A percentile compares a stretch with the other conserved stretches of the same genome.
Evolutionary conservation across 78 protist genomes (phyloP).

Genomic region (Kipferlia bialata): DNA sequence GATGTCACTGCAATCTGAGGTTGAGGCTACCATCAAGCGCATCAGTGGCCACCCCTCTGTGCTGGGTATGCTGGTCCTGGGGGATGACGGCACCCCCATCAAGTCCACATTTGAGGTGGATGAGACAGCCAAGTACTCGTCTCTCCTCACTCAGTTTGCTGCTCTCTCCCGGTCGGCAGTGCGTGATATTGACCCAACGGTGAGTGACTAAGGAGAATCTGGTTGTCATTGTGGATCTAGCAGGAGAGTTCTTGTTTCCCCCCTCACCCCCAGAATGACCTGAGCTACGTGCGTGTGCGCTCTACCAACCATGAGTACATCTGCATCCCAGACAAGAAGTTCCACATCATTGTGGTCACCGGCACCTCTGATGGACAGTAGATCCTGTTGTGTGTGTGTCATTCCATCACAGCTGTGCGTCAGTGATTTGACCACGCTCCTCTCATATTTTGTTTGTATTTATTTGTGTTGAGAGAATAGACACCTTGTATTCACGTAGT

Average conservation of each 20-base stretch:
- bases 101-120: not conserved
- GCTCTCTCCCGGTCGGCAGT: not conserved
- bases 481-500: too few relatives aligned
- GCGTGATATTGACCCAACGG: not conserved
- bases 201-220: too few relatives aligned
- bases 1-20: too few relatives aligned
- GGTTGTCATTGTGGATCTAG: too few relatives aligned
- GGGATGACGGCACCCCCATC: not conserved
- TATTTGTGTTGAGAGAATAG: too few relatives aligned
- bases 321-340: not conserved
- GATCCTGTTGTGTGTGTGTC: too few relatives aligned
- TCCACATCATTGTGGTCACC: not conserved
- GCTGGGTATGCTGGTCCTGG: not conserved
- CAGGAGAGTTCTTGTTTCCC: too few relatives aligned
- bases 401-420: too few relatives aligned
- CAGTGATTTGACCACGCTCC: too few relatives aligned
- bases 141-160: not conserved
- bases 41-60: not conserved
- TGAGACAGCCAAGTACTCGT: not conserved
- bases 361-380: too few relatives aligned
- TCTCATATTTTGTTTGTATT: too few relatives aligned
- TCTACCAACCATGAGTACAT: not conserved
- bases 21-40: not conserved
- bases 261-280: too few relatives aligned
- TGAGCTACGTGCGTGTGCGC: not conserved